These are phyloP conservation scores for Nigrospora osmanthi DNA, from an alignment of 2,329 filamentous ascomycete species.

Conservation along the genomic window DNA sequence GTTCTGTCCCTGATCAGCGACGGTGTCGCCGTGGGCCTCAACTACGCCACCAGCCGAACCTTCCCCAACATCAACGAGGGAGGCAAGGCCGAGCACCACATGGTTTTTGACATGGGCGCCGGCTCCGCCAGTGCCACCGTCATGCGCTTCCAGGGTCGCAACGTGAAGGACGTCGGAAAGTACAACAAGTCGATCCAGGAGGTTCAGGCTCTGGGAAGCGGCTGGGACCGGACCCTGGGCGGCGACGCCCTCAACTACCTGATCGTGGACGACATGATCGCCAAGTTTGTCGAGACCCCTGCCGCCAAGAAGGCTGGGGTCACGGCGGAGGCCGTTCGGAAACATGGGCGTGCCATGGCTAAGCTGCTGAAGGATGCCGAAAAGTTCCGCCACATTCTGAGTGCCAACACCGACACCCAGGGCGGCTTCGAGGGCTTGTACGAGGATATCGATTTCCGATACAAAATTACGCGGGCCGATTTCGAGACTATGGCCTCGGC, in stretches of 20 bases:
- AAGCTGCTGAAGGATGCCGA: constrained; percentile 93
- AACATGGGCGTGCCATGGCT: constrained; percentile 76
- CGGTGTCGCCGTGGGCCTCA: constrained; percentile 83
- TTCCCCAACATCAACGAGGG: constrained; percentile 81
- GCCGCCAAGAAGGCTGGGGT: constrained; percentile 58
- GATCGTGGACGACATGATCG: constrained; percentile 82
- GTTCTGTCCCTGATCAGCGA: constrained; percentile 82
- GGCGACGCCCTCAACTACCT: constrained; percentile 84
- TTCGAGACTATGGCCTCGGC: constrained; percentile 73
- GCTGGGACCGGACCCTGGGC: constrained; percentile 85
- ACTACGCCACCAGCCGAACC: constrained; percentile 86
- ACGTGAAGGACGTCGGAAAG: constrained; percentile 84
- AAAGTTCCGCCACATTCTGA: constrained; percentile 78
- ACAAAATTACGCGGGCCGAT: constrained; percentile 71
- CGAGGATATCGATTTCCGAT: constrained; percentile 88
- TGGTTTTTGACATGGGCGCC: constrained; percentile 97
- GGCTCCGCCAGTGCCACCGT: constrained; percentile 88
- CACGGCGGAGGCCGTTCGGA: constrained; percentile 54
- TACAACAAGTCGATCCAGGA: constrained; percentile 97
- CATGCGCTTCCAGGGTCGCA: constrained; percentile 79
- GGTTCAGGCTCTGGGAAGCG: constrained; percentile 77
- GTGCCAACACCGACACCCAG: constrained; percentile 78
- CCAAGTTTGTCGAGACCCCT: constrained; percentile 65
- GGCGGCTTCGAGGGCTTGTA: constrained; percentile 82
- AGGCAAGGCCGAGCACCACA: constrained; percentile 79